Evolutionary conservation across 202 grass and related monocot genomes (phyloP), one percentile per base, ranked within the genome.

Genomic region (Schoenoplectus triqueter): DNA sequence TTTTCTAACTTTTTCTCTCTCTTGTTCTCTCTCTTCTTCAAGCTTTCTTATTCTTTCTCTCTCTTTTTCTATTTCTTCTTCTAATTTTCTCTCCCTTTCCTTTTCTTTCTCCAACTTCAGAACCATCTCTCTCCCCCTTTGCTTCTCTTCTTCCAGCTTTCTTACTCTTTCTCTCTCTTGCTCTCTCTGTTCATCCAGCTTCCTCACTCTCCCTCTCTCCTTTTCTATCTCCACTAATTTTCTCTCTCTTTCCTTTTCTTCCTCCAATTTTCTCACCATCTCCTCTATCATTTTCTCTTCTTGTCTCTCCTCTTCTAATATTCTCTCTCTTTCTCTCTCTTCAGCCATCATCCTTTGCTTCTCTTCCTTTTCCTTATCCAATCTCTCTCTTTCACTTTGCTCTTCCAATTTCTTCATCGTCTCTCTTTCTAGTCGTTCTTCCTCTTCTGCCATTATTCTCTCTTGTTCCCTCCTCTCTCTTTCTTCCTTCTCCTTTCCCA

Each of bases 11-110:
- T 21, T 69, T 55, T 52, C 62, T 69, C 66, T 68, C 17, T 69
- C 51, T 70, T 14, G 15, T 66, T 85, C 83, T 51, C 72, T 85
- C 72, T 85, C 72, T 77, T 51, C 83, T 85, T 85, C 83, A 56
- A 75, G 55, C 56, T 75, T 75, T 76, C 72, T 85, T 22, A 73
- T 8, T 56, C 22, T 85, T 77, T 78, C 70, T 78, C 73, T 85
- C 57, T 85, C 73, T 78, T 18, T 57, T 54, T 85, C 60, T 76
- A 64, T 50, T 85, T 66, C 70, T 62, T 78, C 70, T 78, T 78
- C 56, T 66, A 75, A 51, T 54, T 85, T 19, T 65, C 62, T 85
- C 72, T 79, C 73, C 40, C 47, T 59, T 55, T 85, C 71, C 70
- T 76, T 47, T 15, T 66, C 70, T 18, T 48, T 60, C 63, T 49